Percentiles rank a stretch among this genome's conserved stretches.
phyloP scores from a whole-genome alignment of 192 early-diverging fungal genomes.

The Podochytrium sp. region DNA sequence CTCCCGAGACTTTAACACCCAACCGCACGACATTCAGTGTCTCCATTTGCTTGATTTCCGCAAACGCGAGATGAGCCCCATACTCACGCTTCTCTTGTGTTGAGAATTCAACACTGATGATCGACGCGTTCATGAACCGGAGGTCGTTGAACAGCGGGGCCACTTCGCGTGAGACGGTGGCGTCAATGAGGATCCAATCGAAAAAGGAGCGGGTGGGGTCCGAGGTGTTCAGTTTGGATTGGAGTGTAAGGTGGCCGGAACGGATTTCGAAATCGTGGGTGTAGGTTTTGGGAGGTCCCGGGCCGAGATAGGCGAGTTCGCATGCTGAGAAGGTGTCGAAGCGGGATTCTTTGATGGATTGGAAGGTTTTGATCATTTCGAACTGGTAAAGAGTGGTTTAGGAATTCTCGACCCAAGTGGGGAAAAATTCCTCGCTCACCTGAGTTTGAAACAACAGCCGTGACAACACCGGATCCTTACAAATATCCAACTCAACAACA shows the following conservation, averaged over 20 bases:
- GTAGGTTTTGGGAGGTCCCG: neutral
- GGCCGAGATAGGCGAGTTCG: constrained; percentile 1
- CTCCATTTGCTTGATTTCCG: constrained; percentile 3
- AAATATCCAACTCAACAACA: constrained; percentile 34
- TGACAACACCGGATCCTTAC: constrained; percentile 26
- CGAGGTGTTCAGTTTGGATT: constrained; percentile 4
- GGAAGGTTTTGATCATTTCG: constrained; percentile 32
- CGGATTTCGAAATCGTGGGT: neutral
- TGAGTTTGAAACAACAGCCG: constrained; percentile 38
- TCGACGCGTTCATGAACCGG: neutral
- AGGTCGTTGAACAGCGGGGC: constrained; percentile 39
- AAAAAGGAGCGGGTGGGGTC: neutral
- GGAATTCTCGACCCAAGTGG: too few relatives aligned
- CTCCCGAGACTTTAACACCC: constrained; percentile 3
- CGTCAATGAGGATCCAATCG: neutral
- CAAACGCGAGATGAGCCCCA: constrained; percentile 26
- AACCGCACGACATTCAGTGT: constrained; percentile 3
- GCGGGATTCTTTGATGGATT: neutral
- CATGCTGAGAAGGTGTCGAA: neutral
- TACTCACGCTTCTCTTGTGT: constrained; percentile 17
- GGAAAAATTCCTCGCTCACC: constrained; percentile 15
- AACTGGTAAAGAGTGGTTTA: constrained; percentile 18
- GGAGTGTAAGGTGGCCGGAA: neutral
- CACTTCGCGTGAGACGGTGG: neutral
- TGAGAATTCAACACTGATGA: neutral